phyloP scores from a whole-genome alignment of 2,329 filamentous ascomycete species.

The Aspergillus sp. region DNA sequence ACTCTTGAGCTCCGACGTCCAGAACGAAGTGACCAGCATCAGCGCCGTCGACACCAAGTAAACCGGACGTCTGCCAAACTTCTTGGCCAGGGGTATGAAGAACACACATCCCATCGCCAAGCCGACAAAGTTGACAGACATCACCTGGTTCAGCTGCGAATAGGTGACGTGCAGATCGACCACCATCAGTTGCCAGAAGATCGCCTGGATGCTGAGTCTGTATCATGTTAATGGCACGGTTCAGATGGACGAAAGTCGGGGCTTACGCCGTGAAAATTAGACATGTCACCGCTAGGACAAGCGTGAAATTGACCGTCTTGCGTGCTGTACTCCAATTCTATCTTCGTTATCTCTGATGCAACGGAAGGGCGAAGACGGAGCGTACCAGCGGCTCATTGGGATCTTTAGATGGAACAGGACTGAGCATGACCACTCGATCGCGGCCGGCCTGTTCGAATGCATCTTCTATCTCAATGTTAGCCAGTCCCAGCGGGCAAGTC shows the following conservation, averaged over 20 bases:
- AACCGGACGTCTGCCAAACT: constrained; percentile 42
- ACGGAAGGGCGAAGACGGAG: neutral
- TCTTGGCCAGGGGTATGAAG: constrained; percentile 48
- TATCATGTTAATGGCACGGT: neutral
- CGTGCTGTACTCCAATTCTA: constrained; percentile 46
- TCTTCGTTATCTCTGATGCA: neutral
- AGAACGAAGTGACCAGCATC: constrained; percentile 39
- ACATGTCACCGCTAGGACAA: constrained; percentile 44
- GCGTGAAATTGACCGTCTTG: constrained; percentile 43
- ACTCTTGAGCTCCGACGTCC: constrained; percentile 44
- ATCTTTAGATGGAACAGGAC: constrained; percentile 37
- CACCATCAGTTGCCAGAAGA: constrained; percentile 49
- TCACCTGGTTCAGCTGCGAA: constrained; percentile 44
- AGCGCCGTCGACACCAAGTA: constrained; percentile 45
- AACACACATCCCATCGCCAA: constrained; percentile 46
- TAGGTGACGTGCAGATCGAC: constrained; percentile 44
- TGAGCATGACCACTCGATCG: constrained; percentile 27
- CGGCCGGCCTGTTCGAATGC: constrained; percentile 7
- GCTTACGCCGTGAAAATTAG: constrained; percentile 41
- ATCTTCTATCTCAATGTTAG: constrained; percentile 10
- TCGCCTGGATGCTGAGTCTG: constrained; percentile 39
- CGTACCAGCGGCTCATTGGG: constrained; percentile 39
- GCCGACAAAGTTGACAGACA: constrained; percentile 47
- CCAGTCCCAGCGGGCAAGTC: too few species aligned
- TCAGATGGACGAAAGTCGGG: too few species aligned